Base-by-base conservation (phyloP, 2,329 filamentous ascomycete species). In the Dactylellina drechsleri region DNA sequence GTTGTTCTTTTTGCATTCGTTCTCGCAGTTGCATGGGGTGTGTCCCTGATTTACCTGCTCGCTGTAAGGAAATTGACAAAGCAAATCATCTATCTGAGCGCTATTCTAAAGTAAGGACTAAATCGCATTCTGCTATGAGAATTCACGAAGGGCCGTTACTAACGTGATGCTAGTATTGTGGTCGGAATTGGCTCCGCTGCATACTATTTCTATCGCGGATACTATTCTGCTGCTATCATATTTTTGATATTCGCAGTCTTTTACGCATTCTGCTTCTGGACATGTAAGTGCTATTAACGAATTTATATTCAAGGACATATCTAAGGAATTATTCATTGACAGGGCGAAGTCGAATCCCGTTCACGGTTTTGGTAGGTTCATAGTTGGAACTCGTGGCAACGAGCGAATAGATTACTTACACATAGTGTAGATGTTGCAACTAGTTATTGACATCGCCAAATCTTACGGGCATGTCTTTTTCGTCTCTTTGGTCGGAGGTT, bases 71-170 rank as follows among this genome's bases (percentile, higher is more conserved):
- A 87, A 54, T 94, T 94, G 77, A 93, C 93, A 2, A 96, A 95
- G 83, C 88, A 92, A 80, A 93, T 97, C 78, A 96, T 97, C 81
- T 97, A 92, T 92, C 87, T 93, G 45, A 96, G 93, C 0, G 92
- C 92, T 12, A 94, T 97, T 60, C 84, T 96, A 67, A 96, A 97
- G 77, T 79, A 76, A 28, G 49, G 67, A 16, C 28, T 36, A 54
- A 0, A 13, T 18, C 26, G 5, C 15, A 12, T 53, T 28, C 12
- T 16, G 58, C 15, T 5, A 10, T 15, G 26, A 4, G 52, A 20
- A 31, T 31, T 26, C 23, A 28, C 26, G 1, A n/a, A 16, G 28
- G 2, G 18, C 18, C 15, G 0, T 26, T 43, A 23, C 59, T 77
- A 54, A 77, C 53, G 15, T n/a, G 28, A 15, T 28, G 4, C 16